These are phyloP conservation scores for Torulaspora pretoriensis DNA, from an alignment of 1,139 yeast species.

Conservation along the genomic window DNA sequence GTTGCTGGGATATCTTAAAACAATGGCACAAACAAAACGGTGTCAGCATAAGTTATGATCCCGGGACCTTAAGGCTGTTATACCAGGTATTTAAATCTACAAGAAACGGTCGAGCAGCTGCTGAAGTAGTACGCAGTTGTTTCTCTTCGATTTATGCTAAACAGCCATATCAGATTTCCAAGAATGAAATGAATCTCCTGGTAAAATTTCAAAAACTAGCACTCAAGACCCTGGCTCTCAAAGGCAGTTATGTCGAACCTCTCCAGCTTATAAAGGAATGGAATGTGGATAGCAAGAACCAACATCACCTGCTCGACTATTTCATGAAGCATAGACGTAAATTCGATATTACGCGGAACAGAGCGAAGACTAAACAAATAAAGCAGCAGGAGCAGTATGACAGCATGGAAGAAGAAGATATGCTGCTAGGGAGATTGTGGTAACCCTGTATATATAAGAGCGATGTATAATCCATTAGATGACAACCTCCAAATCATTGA, in stretches of 20 bases:
- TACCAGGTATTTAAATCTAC: constrained; percentile 11
- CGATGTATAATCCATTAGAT: constrained; percentile 9
- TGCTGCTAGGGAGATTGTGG: constrained; percentile 36
- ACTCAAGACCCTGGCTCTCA: constrained; percentile 19
- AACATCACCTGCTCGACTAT: constrained; percentile 14
- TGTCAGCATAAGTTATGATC: constrained; percentile 18
- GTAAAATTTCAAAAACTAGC: constrained; percentile 22
- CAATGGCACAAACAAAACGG: constrained; percentile 21
- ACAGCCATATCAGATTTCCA: constrained; percentile 10
- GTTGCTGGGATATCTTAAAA: constrained; percentile 25
- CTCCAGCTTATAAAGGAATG: constrained; percentile 24
- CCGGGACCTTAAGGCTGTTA: constrained; percentile 14
- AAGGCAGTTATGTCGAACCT: constrained; percentile 17
- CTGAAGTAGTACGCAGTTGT: constrained; percentile 21
- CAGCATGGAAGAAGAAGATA: constrained; percentile 39
- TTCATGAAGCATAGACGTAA: constrained; percentile 11
- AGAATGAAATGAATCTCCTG: constrained; percentile 16
- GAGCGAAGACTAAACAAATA: constrained; percentile 14
- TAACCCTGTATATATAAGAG: constrained; percentile 12
- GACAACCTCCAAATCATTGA: constrained; percentile 52
- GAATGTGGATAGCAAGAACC: constrained; percentile 20
- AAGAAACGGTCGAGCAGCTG: constrained; percentile 21
- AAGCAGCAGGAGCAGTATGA: constrained; percentile 29
- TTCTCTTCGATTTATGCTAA: constrained; percentile 18
- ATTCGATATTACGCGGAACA: constrained; percentile 14